Conservation (phyloP, 2,329 filamentous ascomycete genomes). For the Verticillium albo-atrum region DNA sequence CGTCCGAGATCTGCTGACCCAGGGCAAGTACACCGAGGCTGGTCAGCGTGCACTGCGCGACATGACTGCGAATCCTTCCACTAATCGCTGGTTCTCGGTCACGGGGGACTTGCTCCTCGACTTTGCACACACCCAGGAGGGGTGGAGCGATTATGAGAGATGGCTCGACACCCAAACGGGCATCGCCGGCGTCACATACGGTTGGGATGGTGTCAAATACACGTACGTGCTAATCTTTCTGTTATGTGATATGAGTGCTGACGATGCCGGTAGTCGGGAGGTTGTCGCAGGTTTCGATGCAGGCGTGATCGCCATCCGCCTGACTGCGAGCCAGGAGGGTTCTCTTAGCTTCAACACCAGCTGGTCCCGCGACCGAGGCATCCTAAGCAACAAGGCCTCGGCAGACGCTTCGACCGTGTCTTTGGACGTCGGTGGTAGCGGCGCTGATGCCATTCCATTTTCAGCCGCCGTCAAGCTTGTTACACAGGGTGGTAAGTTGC, state of each 20-base stretch:
- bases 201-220: slow-evolving; percentile 21
- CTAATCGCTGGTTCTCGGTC: slow-evolving; percentile 32
- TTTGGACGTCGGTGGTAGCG: not conserved
- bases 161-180: slow-evolving; percentile 32
- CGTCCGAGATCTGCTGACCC: slow-evolving; percentile 28
- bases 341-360: slow-evolving; percentile 17
- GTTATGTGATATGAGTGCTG: not conserved
- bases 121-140: slow-evolving; percentile 24
- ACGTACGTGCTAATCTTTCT: slow-evolving; percentile 7
- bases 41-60: slow-evolving; percentile 25
- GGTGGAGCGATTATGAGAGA: slow-evolving; percentile 28
- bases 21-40: slow-evolving; percentile 29
- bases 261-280: slow-evolving; percentile 25
- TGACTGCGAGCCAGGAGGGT: slow-evolving; percentile 12
- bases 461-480: slow-evolving; percentile 11
- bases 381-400: slow-evolving; percentile 6
- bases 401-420: slow-evolving; percentile 1
- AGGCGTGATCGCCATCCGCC: slow-evolving; percentile 28
- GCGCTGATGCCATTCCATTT: slow-evolving; percentile 18
- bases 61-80: slow-evolving; percentile 31
- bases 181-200: slow-evolving; percentile 30
- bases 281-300: slow-evolving; percentile 36
- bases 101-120: slow-evolving; percentile 28
- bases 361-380: not conserved
- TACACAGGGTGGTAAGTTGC: slow-evolving; percentile 12